A percentile compares a stretch with the other conserved stretches of the same genome.
phyloP scores from a whole-genome alignment of 73 alveolate genomes.

The Tetrahymena elliotti region DNA sequence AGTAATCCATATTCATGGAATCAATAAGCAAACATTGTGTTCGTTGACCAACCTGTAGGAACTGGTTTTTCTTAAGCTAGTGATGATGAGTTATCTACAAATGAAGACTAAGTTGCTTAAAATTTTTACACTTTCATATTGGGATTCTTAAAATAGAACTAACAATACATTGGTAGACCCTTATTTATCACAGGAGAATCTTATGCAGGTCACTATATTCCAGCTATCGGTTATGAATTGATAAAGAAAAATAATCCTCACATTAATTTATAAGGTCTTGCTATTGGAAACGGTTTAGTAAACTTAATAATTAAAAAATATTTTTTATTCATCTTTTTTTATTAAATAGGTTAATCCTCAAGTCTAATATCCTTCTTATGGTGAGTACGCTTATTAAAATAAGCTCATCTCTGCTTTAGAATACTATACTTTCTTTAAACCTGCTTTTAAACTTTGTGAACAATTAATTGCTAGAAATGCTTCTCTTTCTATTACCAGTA shows the following conservation, averaged over 20 bases:
- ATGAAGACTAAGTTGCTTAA: slow-evolving; percentile 59
- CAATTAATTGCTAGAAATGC: neutral
- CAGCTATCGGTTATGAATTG: slow-evolving; percentile 58
- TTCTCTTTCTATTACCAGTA: slow-evolving; percentile 12
- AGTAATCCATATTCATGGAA: slow-evolving; percentile 94
- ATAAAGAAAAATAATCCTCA: slow-evolving; percentile 16
- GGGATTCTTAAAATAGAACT: slow-evolving; percentile 58
- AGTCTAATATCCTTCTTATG: slow-evolving; percentile 42
- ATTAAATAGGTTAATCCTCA: slow-evolving; percentile 37
- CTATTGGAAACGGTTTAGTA: slow-evolving; percentile 52
- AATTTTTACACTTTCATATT: slow-evolving; percentile 64
- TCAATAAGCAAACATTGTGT: slow-evolving; percentile 76
- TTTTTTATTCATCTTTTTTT: no score
- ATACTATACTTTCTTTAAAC: neutral
- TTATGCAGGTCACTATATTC: slow-evolving; percentile 93
- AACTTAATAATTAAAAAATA: no score
- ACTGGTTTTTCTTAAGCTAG: slow-evolving; percentile 87
- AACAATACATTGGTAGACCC: slow-evolving; percentile 61
- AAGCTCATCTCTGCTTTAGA: slow-evolving; percentile 5
- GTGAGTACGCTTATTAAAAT: slow-evolving; percentile 40
- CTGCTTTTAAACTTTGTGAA: slow-evolving; percentile 27
- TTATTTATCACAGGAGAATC: slow-evolving; percentile 91
- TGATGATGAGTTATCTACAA: neutral
- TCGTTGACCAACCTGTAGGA: slow-evolving; percentile 96
- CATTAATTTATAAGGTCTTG: slow-evolving; percentile 50